Base-by-base conservation (phyloP, 75 land plant genomes). In the Chamaecyparis obtusa region DNA sequence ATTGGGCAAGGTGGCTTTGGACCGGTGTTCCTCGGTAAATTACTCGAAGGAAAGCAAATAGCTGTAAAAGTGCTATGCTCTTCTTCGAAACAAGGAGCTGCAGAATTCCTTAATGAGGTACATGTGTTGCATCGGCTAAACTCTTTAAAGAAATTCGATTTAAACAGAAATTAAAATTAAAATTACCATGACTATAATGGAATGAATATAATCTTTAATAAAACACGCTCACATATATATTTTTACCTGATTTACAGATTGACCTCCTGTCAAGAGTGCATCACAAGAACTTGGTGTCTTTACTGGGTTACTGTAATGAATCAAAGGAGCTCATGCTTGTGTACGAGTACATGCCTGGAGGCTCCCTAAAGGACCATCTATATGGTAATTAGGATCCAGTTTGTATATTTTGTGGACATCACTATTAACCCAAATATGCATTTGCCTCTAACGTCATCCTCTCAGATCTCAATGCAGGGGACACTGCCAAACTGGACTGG, bases 291-390 rank as follows among this genome's bases (percentile, higher is more conserved):
- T 83, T 91, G 30, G 88, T 91, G 7, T 85, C 85, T 30, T 60
- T 91, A 5, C 82, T 91, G 1, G 92, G 92, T 17, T 91, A 87
- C 84, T 91, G 92, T 39, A 86, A 91, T 37, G 90, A 91, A 69
- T 8, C 10, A 71, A 74, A 24, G 3, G 86, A 89, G 37, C 43
- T 87, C 41, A 89, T 93, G 35, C 86, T 93, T 11, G 93, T 93
- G 8, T 93, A 93, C n/a, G 94, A 93, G 24, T 91, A 89, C 88
- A 89, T 93, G 94, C 84, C 87, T 21, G 78, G 83, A 35, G 88
- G 90, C 3, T 67, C 86, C 5, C 81, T 89, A 24, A 85, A 81
- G 37, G 87, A 77, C 54, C 94, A 89, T 75, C 92, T 93, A 11
- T 93, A 92, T 41, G 93, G 93, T 75, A 75, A 33, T 1, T n/a